phyloP scores from a whole-genome alignment of 2,329 filamentous ascomycete species.

The Trichoderma afroharzianum region DNA sequence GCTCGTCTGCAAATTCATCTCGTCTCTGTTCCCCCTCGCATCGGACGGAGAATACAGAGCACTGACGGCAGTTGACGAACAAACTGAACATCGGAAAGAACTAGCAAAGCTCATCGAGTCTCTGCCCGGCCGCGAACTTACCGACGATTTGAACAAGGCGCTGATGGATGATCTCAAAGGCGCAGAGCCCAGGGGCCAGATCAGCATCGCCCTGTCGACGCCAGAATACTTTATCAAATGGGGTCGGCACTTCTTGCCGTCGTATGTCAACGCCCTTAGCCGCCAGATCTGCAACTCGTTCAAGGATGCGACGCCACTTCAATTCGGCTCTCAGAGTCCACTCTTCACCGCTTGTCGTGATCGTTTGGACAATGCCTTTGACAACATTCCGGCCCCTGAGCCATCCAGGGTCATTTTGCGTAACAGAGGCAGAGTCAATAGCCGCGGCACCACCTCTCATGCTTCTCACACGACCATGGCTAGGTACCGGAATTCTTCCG shows the following conservation, averaged over 20 bases:
- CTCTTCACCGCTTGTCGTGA: conserved; percentile 51
- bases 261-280: conserved; percentile 52
- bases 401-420: conserved; percentile 30
- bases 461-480: conserved; percentile 34
- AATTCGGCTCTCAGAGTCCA: conserved; percentile 48
- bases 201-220: conserved; percentile 44
- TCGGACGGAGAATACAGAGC: conserved; percentile 18
- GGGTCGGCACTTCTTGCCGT: conserved; percentile 57
- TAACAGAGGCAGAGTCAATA: neutral
- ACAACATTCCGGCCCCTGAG: conserved; percentile 42
- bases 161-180: conserved; percentile 49
- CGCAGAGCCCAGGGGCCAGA: conserved; percentile 44
- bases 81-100: conserved; percentile 25
- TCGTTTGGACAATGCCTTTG: conserved; percentile 47
- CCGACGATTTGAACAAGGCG: conserved; percentile 41
- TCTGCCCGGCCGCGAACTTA: conserved; percentile 34
- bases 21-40: conserved; percentile 39
- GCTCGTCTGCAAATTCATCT: conserved; percentile 47
- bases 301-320: conserved; percentile 56
- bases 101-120: conserved; percentile 31
- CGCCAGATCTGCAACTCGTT: conserved; percentile 59
- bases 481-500: conserved; percentile 38
- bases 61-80: conserved; percentile 13
- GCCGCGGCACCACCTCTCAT: neutral
- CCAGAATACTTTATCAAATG: conserved; percentile 44